phyloP scores from a whole-genome alignment of 2,329 filamentous ascomycete genomes.

The Herpomyces periplanetae region DNA sequence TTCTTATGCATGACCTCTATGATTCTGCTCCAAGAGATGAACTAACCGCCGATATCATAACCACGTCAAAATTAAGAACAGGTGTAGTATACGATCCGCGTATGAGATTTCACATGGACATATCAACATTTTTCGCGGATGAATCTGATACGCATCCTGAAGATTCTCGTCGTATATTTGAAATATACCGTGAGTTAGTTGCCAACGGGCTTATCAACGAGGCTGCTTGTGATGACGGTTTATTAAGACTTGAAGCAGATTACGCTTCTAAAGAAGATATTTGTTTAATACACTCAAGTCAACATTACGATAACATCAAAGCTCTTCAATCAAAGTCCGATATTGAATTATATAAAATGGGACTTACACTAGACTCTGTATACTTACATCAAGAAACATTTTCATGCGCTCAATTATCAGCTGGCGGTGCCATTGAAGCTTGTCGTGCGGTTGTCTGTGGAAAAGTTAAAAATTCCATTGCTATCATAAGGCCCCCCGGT shows the following conservation, averaged over 20 bases:
- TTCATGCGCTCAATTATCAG: conserved; percentile 40
- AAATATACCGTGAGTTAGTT: conserved; percentile 65
- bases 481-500: conserved; percentile 68
- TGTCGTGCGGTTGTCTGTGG: conserved; percentile 58
- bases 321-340: conserved; percentile 10
- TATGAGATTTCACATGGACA: conserved; percentile 87
- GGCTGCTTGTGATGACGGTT: conserved; percentile 12
- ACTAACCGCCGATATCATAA: no score
- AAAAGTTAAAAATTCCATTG: conserved; percentile 67
- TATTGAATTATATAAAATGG: conserved; percentile 2
- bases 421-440: conserved; percentile 75
- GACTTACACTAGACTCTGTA: conserved; percentile 18
- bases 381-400: conserved; percentile 53
- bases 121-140: no score
- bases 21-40: no score
- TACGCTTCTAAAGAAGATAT: conserved; percentile 43
- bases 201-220: conserved; percentile 36
- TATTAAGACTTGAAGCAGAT: conserved; percentile 31
- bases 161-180: conserved; percentile 60
- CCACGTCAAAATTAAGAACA: conserved; percentile 8
- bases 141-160: conserved; percentile 54
- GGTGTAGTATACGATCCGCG: conserved; percentile 36
- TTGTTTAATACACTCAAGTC: conserved; percentile 30
- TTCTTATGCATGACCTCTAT: conserved; percentile 1
- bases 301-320: conserved; percentile 41